A percentile compares a stretch with the other conserved stretches of the same genome.
These are phyloP conservation scores for Aspergillus pseudotamarii DNA, from an alignment of 2,329 filamentous ascomycete genomes.

Conservation along the genomic window DNA sequence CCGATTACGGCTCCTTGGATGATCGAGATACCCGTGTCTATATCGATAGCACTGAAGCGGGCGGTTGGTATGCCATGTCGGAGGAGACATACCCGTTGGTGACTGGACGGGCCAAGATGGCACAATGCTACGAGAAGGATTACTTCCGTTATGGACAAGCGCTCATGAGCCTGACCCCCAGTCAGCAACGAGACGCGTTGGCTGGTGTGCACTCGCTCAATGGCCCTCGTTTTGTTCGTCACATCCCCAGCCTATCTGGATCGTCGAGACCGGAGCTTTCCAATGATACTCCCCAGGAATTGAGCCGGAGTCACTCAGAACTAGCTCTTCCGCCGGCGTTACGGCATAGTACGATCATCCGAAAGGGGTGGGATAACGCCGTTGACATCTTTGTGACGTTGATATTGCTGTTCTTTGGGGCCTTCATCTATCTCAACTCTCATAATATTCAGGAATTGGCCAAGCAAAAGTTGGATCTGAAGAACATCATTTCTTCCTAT, in stretches of 20 bases:
- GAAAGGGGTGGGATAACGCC: constrained; percentile 49
- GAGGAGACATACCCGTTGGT: constrained; percentile 84
- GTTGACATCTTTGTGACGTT: constrained; percentile 48
- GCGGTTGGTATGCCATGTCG: constrained; percentile 93
- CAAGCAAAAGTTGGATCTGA: constrained; percentile 49
- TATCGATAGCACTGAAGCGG: constrained; percentile 81
- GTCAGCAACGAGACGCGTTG: constrained; percentile 62
- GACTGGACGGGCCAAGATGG: constrained; percentile 66
- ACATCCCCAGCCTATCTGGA: constrained; percentile 50
- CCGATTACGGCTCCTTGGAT: constrained; percentile 46
- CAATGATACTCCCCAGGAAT: constrained; percentile 43
- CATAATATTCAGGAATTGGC: constrained; percentile 44
- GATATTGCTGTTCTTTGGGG: constrained; percentile 42
- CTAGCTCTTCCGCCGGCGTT: constrained; percentile 43
- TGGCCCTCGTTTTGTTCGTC: constrained; percentile 40
- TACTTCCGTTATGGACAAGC: constrained; percentile 45
- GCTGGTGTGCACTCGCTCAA: constrained; percentile 73
- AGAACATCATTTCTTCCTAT: constrained; percentile 46
- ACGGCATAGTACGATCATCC: constrained; percentile 47
- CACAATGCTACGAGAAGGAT: constrained; percentile 59
- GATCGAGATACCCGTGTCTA: constrained; percentile 71
- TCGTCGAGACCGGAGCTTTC: constrained; percentile 37
- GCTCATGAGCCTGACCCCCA: constrained; percentile 40
- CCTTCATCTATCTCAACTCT: constrained; percentile 48
- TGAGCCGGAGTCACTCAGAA: constrained; percentile 39